phyloP scores from a whole-genome alignment of 1,139 yeast species.

The Lodderomyces elongisporus region DNA sequence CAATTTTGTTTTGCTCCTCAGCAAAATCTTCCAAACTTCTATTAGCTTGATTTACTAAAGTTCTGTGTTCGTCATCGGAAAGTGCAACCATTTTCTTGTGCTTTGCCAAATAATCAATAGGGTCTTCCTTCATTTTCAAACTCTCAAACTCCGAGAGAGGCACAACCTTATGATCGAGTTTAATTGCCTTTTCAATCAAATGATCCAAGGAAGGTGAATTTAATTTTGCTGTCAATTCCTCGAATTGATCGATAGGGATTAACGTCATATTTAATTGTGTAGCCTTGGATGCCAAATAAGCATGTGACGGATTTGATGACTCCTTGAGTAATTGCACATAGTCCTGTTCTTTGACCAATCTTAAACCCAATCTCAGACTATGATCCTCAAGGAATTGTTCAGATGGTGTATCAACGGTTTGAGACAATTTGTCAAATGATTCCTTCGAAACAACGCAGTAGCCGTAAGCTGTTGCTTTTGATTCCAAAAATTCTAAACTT shows the following conservation, averaged over 20 bases:
- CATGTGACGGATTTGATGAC: conserved; percentile 22
- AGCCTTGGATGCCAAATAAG: conserved; percentile 32
- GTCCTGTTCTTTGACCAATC: conserved; percentile 19
- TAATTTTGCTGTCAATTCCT: conserved; percentile 12
- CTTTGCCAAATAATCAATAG: conserved; percentile 13
- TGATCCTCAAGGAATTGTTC: conserved; percentile 10
- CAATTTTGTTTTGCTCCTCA: conserved; percentile 6
- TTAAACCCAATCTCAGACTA: conserved; percentile 17
- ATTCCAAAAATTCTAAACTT: conserved; percentile 14
- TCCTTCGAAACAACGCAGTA: conserved; percentile 16
- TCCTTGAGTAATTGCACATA: conserved; percentile 8
- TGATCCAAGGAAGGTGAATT: conserved; percentile 20
- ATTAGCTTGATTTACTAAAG: neutral
- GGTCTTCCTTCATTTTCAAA: conserved; percentile 9
- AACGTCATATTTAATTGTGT: conserved; percentile 24
- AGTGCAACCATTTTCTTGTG: conserved; percentile 11
- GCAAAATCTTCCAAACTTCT: neutral
- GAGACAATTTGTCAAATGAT: conserved; percentile 15
- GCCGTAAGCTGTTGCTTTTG: conserved; percentile 17
- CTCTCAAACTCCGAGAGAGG: conserved; percentile 12
- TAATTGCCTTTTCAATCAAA: conserved; percentile 16
- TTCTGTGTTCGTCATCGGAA: neutral
- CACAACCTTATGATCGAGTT: conserved; percentile 16
- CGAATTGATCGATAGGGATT: conserved; percentile 17
- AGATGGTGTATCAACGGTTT: conserved; percentile 3